These are phyloP conservation scores for Arthrobotrys sinensis DNA, from an alignment of 2,329 filamentous ascomycete species.

Conservation along the genomic window DNA sequence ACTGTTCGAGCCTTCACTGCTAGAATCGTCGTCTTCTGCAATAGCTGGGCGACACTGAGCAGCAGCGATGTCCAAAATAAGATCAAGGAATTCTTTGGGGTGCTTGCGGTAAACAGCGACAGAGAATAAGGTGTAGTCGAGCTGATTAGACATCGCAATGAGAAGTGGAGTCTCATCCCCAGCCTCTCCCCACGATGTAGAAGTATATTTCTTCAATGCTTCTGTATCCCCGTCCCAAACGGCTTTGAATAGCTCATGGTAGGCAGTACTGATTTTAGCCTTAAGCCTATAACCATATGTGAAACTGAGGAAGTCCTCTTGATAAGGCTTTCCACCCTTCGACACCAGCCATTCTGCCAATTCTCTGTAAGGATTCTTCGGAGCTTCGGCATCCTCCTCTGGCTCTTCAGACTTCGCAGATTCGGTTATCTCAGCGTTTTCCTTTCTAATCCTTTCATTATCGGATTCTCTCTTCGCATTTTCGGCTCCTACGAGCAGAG, in stretches of 20 bases:
- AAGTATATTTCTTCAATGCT: slow-evolving; percentile 18
- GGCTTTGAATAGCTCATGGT: slow-evolving; percentile 74
- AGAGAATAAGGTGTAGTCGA: slow-evolving; percentile 74
- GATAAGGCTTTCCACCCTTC: slow-evolving; percentile 72
- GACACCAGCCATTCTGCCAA: slow-evolving; percentile 53
- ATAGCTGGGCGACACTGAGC: slow-evolving; percentile 77
- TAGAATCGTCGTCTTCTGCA: slow-evolving; percentile 67
- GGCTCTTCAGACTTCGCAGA: slow-evolving; percentile 67
- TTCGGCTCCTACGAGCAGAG: slow-evolving; percentile 30
- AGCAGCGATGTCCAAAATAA: slow-evolving; percentile 78
- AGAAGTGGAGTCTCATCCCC: slow-evolving; percentile 76
- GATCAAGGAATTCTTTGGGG: slow-evolving; percentile 72
- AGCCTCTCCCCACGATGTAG: slow-evolving; percentile 66
- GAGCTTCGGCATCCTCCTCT: slow-evolving; percentile 63
- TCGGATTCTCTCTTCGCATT: slow-evolving; percentile 45
- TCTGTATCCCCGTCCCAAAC: slow-evolving; percentile 76
- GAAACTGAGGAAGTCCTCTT: slow-evolving; percentile 51
- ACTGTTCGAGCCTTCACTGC: slow-evolving; percentile 60
- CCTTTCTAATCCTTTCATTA: slow-evolving; percentile 4
- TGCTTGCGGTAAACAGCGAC: slow-evolving; percentile 75
- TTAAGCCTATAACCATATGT: slow-evolving; percentile 56
- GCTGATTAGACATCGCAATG: slow-evolving; percentile 71
- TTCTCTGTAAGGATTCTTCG: slow-evolving; percentile 61
- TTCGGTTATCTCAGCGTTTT: slow-evolving; percentile 61
- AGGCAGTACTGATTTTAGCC: slow-evolving; percentile 14